Evolutionary conservation across 164 flowering plant genomes (phyloP).

Genomic region (Pachysandra terminalis): DNA sequence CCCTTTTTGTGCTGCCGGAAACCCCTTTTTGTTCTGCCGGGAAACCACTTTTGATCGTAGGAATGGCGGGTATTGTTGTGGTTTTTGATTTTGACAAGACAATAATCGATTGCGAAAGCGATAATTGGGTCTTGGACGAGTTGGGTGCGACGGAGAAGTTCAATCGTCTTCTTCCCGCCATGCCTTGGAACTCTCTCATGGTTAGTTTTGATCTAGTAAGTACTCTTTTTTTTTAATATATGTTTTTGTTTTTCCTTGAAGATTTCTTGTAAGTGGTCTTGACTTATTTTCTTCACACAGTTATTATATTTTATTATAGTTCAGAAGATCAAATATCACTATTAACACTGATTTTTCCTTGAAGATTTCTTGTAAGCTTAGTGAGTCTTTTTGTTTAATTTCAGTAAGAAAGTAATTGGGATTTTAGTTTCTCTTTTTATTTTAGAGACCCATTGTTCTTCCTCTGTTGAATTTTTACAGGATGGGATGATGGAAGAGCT

Average conservation of each 20-base stretch:
- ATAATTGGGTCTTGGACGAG: slow-evolving; percentile 73
- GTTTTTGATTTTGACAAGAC: slow-evolving; percentile 84
- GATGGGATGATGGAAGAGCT: slow-evolving; percentile 67
- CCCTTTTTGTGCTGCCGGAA: no score
- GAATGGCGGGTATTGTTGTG: slow-evolving; percentile 52
- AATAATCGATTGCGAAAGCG: slow-evolving; percentile 69
- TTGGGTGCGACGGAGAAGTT: slow-evolving; percentile 59
- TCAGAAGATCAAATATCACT: no score
- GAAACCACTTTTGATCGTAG: not conserved
- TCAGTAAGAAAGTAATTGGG: no score
- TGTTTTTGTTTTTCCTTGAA: no score
- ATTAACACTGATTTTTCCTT: no score
- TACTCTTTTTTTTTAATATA: no score
- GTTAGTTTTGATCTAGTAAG: slow-evolving; percentile 32
- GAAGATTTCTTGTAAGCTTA: no score
- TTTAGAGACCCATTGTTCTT: not conserved
- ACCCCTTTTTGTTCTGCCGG: not conserved
- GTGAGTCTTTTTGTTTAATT: no score
- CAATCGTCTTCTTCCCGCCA: slow-evolving; percentile 63
- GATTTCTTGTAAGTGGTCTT: no score
- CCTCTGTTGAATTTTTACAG: slow-evolving; percentile 29
- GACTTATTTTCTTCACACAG: no score
- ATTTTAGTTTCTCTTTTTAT: no score
- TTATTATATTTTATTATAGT: no score
- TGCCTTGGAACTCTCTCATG: slow-evolving; percentile 81